Conservation (phyloP, 192 early-diverging fungal species). For the Mortierella alpina region DNA sequence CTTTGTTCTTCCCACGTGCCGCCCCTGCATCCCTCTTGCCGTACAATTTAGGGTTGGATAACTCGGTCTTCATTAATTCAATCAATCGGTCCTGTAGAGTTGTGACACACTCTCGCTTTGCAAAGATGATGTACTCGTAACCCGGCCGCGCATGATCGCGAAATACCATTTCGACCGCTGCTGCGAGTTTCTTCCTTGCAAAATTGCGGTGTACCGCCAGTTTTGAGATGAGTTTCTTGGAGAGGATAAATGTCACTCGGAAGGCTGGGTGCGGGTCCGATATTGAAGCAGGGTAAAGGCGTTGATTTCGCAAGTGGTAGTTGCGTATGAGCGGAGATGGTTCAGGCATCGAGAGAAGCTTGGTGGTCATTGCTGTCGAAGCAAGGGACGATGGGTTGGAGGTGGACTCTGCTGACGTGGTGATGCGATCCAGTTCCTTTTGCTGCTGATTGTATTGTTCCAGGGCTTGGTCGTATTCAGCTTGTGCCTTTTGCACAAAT, state of each 20-base stretch:
- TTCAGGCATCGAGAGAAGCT: background rate
- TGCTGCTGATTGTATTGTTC: slow-evolving; percentile 4
- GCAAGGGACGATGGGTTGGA: background rate
- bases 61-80: slow-evolving; percentile 5
- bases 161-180: slow-evolving; percentile 36
- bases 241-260: slow-evolving; percentile 23
- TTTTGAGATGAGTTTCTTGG: slow-evolving; percentile 42
- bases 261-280: slow-evolving; percentile 27
- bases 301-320: slow-evolving; percentile 1
- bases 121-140: slow-evolving; percentile 38
- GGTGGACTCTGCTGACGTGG: background rate
- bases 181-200: slow-evolving; percentile 27
- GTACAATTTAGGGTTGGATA: slow-evolving; percentile 22
- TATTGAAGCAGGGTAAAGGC: slow-evolving; percentile 12
- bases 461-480: slow-evolving; percentile 19
- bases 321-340: slow-evolving; percentile 7
- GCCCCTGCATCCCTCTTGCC: background rate
- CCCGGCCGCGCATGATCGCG: slow-evolving; percentile 36
- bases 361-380: background rate
- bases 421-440: slow-evolving; percentile 4
- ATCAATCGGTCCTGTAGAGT: slow-evolving; percentile 22
- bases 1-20: background rate
- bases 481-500: slow-evolving; percentile 25
- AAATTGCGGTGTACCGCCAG: slow-evolving; percentile 25
- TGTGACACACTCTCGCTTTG: slow-evolving; percentile 16